phyloP scores from a whole-genome alignment of 768 basidiomycete genomes.

The Lentinula edodes region DNA sequence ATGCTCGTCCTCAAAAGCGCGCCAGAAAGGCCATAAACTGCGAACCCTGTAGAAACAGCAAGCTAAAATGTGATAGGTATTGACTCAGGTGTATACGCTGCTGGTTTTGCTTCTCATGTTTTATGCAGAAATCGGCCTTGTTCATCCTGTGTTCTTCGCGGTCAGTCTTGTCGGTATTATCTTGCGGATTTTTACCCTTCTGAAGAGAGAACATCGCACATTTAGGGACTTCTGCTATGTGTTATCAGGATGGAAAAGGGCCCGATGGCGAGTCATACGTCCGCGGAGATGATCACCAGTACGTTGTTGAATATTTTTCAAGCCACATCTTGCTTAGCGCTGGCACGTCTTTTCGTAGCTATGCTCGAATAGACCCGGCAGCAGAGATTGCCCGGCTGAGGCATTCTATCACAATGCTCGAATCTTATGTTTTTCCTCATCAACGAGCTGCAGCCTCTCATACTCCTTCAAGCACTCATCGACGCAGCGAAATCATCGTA shows the following conservation, averaged over 20 bases:
- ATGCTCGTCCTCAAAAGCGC: slow-evolving; percentile 69
- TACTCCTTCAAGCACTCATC: slow-evolving; percentile 20
- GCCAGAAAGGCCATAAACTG: slow-evolving; percentile 87
- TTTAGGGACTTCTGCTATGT: slow-evolving; percentile 73
- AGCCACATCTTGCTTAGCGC: slow-evolving; percentile 4
- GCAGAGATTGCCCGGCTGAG: slow-evolving; percentile 64
- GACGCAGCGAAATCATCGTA: slow-evolving; percentile 31
- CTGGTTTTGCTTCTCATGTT: slow-evolving; percentile 10
- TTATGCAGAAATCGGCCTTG: slow-evolving; percentile 73
- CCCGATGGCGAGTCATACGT: slow-evolving; percentile 49
- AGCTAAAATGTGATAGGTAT: slow-evolving; percentile 85
- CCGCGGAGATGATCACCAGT: slow-evolving; percentile 62
- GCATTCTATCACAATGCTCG: slow-evolving; percentile 63
- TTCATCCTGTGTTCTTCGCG: slow-evolving; percentile 80
- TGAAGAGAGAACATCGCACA: slow-evolving; percentile 9
- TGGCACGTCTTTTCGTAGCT: slow-evolving; percentile 21
- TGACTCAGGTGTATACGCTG: slow-evolving; percentile 6
- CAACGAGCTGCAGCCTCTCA: slow-evolving; percentile 27
- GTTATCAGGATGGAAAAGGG: slow-evolving; percentile 71
- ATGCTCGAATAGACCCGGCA: slow-evolving; percentile 53
- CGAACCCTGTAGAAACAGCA: slow-evolving; percentile 82
- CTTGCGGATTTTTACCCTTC: background rate
- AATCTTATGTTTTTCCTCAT: slow-evolving; percentile 49
- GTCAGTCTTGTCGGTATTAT: slow-evolving; percentile 28
- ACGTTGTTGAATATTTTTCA: slow-evolving; percentile 19